phyloP scores from a whole-genome alignment of 495 filamentous ascomycete genomes.

The Talaromyces wortmannii region DNA sequence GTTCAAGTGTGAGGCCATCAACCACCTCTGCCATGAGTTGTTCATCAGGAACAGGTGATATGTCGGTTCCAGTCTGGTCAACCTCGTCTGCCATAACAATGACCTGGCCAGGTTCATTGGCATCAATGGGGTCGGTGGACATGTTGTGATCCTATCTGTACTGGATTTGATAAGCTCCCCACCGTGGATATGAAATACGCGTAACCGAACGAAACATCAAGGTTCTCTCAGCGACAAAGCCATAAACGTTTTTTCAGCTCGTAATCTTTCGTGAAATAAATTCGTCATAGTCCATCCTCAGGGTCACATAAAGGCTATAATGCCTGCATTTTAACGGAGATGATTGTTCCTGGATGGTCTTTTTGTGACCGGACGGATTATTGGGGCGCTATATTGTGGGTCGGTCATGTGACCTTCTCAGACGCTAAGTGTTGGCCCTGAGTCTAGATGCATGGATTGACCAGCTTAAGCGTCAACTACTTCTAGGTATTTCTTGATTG shows the following conservation, averaged over 20 bases:
- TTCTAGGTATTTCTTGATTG: too few relatives aligned
- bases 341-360: not conserved
- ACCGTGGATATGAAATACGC: not conserved
- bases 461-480: not conserved
- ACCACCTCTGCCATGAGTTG: constrained; percentile 42
- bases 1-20: constrained; percentile 40
- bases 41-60: constrained; percentile 40
- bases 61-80: constrained; percentile 48
- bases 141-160: not conserved
- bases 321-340: not conserved
- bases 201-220: constrained; percentile 2
- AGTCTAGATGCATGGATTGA: not conserved
- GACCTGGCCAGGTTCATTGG: constrained; percentile 21
- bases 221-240: constrained; percentile 5
- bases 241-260: not conserved
- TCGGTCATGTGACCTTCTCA: not conserved
- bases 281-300: not conserved
- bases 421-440: not conserved
- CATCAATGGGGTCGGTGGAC: not conserved
- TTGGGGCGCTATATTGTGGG: not conserved
- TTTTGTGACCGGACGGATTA: not conserved
- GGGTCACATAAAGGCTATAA: not conserved
- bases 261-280: not conserved
- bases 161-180: not conserved
- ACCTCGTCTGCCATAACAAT: constrained; percentile 50